Conservation (phyloP, 2,329 filamentous ascomycete genomes). For the Fusarium verrucosum region DNA sequence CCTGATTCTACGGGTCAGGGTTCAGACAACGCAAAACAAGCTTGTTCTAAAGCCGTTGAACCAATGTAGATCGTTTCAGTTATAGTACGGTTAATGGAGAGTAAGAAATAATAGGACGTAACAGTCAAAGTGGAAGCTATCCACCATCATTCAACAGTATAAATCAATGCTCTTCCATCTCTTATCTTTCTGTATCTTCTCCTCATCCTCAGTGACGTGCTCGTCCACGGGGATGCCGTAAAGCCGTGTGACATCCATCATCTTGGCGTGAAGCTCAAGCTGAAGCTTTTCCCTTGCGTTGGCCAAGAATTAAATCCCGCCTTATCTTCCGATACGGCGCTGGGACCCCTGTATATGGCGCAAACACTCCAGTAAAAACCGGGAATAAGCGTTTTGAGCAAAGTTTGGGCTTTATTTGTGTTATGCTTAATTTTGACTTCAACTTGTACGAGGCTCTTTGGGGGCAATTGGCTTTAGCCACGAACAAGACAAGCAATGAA, state of each 20-base stretch:
- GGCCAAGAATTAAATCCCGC: slow-evolving; percentile 8
- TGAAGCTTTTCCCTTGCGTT: slow-evolving; percentile 7
- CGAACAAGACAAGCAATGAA: too few species aligned
- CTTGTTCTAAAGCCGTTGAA: slow-evolving; percentile 1
- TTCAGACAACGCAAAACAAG: background rate
- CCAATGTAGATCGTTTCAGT: background rate
- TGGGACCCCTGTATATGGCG: slow-evolving; percentile 27
- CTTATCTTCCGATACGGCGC: slow-evolving; percentile 22
- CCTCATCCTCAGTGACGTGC: background rate
- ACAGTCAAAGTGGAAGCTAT: slow-evolving; percentile 1
- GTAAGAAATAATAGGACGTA: background rate
- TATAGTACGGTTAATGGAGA: too few species aligned
- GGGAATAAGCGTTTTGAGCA: slow-evolving; percentile 13
- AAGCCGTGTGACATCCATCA: slow-evolving; percentile 5
- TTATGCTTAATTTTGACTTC: slow-evolving; percentile 33
- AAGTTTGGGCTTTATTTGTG: background rate
- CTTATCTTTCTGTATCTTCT: background rate
- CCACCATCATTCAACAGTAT: background rate
- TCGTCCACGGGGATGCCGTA: slow-evolving; percentile 12
- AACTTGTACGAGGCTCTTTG: background rate
- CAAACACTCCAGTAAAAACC: slow-evolving; percentile 8
- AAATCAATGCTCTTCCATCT: background rate
- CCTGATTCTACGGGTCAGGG: background rate
- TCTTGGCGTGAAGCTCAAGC: slow-evolving; percentile 3
- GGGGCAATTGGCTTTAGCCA: background rate